These are phyloP conservation scores for Nakaseomyces glabratus DNA, from an alignment of 1,139 yeast species.

Conservation along the genomic window DNA sequence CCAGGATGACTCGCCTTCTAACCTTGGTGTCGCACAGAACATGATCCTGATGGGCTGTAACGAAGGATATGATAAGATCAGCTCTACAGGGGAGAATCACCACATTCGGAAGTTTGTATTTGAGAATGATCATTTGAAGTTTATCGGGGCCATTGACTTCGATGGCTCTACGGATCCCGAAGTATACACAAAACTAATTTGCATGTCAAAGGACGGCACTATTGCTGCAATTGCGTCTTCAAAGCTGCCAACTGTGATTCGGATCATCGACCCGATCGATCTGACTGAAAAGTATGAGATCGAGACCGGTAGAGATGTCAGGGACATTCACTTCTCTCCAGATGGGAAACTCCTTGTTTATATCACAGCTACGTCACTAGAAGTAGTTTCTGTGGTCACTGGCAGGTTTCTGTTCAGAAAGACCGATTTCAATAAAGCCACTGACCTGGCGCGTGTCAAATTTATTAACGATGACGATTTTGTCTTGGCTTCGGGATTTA, in stretches of 20 bases:
- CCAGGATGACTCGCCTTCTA: slow-evolving; percentile 68
- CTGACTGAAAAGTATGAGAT: slow-evolving; percentile 46
- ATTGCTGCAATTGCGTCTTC: slow-evolving; percentile 60
- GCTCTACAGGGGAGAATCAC: slow-evolving; percentile 57
- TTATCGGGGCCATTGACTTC: slow-evolving; percentile 46
- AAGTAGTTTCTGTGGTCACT: slow-evolving; percentile 39
- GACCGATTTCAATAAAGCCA: slow-evolving; percentile 30
- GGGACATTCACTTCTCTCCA: slow-evolving; percentile 41
- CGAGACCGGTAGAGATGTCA: slow-evolving; percentile 46
- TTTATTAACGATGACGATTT: slow-evolving; percentile 48
- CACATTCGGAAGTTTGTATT: slow-evolving; percentile 60
- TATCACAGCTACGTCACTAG: slow-evolving; percentile 46
- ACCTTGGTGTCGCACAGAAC: slow-evolving; percentile 47
- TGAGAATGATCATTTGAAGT: slow-evolving; percentile 52
- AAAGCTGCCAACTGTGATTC: slow-evolving; percentile 45
- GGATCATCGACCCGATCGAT: slow-evolving; percentile 49
- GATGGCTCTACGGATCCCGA: slow-evolving; percentile 34
- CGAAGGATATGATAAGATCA: slow-evolving; percentile 48
- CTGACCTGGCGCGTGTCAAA: slow-evolving; percentile 48
- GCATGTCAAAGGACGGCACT: slow-evolving; percentile 44
- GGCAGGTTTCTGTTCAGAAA: slow-evolving; percentile 35
- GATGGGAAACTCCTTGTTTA: slow-evolving; percentile 48
- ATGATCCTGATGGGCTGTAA: slow-evolving; percentile 66
- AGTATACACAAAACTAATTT: slow-evolving; percentile 52
- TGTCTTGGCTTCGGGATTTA: slow-evolving; percentile 41